Evolutionary conservation across 2,329 filamentous ascomycete species (phyloP), one percentile per base, ranked within the genome.

Genomic region (Aureobasidium pullulans): DNA sequence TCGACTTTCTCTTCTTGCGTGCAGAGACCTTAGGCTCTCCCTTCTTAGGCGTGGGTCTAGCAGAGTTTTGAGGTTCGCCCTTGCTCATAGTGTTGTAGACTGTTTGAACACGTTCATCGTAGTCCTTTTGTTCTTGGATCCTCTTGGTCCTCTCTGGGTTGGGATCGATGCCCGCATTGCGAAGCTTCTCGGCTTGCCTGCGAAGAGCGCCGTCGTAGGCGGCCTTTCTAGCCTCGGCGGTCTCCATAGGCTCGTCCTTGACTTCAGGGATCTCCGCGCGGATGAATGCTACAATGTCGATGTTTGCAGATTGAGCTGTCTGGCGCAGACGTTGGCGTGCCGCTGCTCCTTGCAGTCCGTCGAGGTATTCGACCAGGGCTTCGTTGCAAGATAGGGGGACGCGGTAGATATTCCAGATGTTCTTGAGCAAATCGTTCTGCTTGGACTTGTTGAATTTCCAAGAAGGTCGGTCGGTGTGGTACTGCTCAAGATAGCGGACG

Each of bases 361-460:
- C 78, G 64, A 96, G 83, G 75, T 96, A 97, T 54, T 84, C 80
- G 69, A 87, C 83, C 43, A 96, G 84, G 23, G 84, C 79, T 48
- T 82, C 75, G 61, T 89, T 85, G 73, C 93, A 83, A 61, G 81
- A 76, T 15, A 85, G 75, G 0, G 91, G 89, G 44, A 96, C 82
- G 44, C 83, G 81, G 66, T 85, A 82, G 64, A 84, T 75, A 65
- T 89, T 85, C 70, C 95, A 89, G 47, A 88, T 76, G 76, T 95
- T 85, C 72, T 94, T 93, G 69, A 96, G 83, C 11, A 96, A 79
- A 66, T 89, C 84, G 57, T 86, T 89, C 73, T 96, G 92, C 69
- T 90, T 85, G 66, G 90, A 92, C 76, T 96, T 96, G 77, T 95
- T 96, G 78, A 96, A 97, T 73, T 96, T 96, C 93, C 93, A 97